Conservation (phyloP, 495 filamentous ascomycete genomes). For the Penicillium macrosclerotiorum region DNA sequence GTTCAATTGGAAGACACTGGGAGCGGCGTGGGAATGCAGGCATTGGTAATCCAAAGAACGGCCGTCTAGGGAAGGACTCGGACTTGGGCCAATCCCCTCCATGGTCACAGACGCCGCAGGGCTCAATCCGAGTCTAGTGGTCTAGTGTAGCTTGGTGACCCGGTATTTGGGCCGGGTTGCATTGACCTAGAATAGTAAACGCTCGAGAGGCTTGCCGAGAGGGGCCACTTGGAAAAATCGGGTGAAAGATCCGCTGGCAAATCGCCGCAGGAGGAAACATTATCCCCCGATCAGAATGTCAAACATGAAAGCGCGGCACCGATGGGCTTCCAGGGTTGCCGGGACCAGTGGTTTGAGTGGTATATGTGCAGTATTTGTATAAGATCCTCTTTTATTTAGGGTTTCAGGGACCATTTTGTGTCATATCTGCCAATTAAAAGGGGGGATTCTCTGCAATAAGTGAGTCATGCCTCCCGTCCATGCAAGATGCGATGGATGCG, state of each 20-base stretch:
- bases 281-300: too few species aligned
- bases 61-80: neutral
- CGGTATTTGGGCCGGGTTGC: conserved; percentile 12
- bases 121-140: conserved; percentile 12
- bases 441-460: neutral
- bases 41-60: neutral
- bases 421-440: too few species aligned
- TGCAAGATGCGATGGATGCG: too few species aligned
- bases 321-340: neutral
- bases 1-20: too few species aligned
- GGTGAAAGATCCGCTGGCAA: neutral
- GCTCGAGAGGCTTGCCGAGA: neutral
- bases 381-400: neutral
- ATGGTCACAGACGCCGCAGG: conserved; percentile 1
- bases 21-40: neutral
- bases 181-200: conserved; percentile 10
- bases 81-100: neutral
- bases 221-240: neutral
- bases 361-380: neutral
- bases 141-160: conserved; percentile 7
- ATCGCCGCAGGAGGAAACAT: neutral
- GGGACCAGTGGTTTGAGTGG: neutral
- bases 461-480: too few species aligned
- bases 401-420: neutral
- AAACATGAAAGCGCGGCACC: neutral